These are phyloP conservation scores for Pseudozyma hubeiensis DNA, from an alignment of 1,284 basidiomycete genomes.

Conservation along the genomic window DNA sequence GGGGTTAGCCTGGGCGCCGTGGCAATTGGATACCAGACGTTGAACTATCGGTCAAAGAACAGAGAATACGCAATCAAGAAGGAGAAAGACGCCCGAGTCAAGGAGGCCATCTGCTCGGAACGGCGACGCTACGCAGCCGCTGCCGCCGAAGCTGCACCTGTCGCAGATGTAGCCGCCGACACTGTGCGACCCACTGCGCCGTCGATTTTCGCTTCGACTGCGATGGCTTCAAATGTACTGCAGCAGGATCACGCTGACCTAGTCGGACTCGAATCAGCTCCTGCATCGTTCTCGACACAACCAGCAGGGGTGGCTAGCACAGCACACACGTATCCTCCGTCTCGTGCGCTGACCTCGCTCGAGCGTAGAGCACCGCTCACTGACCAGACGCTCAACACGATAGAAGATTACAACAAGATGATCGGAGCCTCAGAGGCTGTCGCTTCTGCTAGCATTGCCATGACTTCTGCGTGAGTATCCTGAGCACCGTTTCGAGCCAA, in stretches of 20 bases:
- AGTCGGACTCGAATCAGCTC: background rate
- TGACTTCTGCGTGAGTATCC: slow-evolving; percentile 28
- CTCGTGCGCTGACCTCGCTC: slow-evolving; percentile 1
- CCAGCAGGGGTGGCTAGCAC: background rate
- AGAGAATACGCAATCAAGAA: slow-evolving; percentile 1
- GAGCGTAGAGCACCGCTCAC: slow-evolving; percentile 13
- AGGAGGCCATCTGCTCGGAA: slow-evolving; percentile 7
- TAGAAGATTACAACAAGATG: slow-evolving; percentile 47
- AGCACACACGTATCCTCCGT: slow-evolving; percentile 1
- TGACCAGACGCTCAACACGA: slow-evolving; percentile 28
- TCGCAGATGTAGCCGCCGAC: background rate
- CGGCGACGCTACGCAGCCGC: slow-evolving; percentile 6
- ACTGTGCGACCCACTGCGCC: background rate
- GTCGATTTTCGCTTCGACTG: background rate
- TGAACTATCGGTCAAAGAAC: slow-evolving; percentile 19
- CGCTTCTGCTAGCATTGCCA: slow-evolving; percentile 16
- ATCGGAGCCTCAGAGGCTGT: slow-evolving; percentile 35
- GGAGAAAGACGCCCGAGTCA: slow-evolving; percentile 17
- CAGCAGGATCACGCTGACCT: background rate
- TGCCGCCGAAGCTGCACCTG: background rate
- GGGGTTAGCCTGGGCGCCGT: slow-evolving; percentile 28
- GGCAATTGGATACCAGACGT: slow-evolving; percentile 30
- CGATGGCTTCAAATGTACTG: background rate
- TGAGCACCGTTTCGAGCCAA: too few relatives aligned
- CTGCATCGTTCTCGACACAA: background rate